Evolutionary conservation across 257 asterid genomes (phyloP).

Genomic region (Haberlea rhodopensis): DNA sequence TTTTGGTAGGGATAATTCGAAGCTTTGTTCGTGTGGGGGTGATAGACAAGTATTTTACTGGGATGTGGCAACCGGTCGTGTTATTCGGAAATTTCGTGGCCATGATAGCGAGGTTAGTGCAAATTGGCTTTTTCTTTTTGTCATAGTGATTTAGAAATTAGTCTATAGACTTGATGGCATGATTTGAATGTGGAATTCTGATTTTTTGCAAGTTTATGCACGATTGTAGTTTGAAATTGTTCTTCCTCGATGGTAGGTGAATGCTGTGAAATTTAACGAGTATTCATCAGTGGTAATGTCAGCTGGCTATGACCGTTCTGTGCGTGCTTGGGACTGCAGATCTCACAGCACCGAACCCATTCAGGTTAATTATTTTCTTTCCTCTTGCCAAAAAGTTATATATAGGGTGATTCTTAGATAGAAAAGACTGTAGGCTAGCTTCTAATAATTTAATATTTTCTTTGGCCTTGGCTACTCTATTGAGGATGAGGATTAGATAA

Average conservation of each 20-base stretch:
- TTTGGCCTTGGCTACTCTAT: no score
- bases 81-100: slow-evolving; percentile 90
- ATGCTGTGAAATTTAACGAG: slow-evolving; percentile 89
- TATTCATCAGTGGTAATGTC: slow-evolving; percentile 74
- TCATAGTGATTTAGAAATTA: slow-evolving; percentile 2
- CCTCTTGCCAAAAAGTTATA: background rate
- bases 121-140: slow-evolving; percentile 7
- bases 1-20: slow-evolving; percentile 72
- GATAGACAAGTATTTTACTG: slow-evolving; percentile 95
- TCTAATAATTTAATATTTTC: no score
- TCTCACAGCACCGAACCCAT: slow-evolving; percentile 94
- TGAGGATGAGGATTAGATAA: no score
- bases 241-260: slow-evolving; percentile 53
- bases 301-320: slow-evolving; percentile 91
- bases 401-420: background rate
- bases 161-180: slow-evolving; percentile 1
- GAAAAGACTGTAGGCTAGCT: no score
- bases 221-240: background rate
- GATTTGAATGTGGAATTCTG: background rate
- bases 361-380: slow-evolving; percentile 49
- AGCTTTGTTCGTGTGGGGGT: slow-evolving; percentile 86
- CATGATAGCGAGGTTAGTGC: slow-evolving; percentile 90
- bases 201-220: background rate
- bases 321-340: slow-evolving; percentile 97
- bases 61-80: slow-evolving; percentile 92